Evolutionary conservation across 2,329 filamentous ascomycete species (phyloP).

Genomic region (Domatiomyces globalis): DNA sequence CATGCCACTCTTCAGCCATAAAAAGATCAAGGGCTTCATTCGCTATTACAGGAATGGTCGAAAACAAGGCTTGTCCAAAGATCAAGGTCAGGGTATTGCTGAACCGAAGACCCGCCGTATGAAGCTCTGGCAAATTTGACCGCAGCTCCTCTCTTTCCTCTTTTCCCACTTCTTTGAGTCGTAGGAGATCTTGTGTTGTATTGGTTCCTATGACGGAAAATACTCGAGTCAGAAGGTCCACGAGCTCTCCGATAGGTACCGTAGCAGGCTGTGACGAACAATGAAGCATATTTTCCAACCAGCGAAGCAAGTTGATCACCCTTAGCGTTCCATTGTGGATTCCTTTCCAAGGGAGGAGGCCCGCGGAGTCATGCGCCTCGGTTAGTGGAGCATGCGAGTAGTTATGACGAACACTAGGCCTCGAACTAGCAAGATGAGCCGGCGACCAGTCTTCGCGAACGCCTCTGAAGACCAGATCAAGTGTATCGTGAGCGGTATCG

Average conservation of each 20-base stretch:
- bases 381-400: constrained; percentile 26
- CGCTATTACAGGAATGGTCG: constrained; percentile 50
- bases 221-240: constrained; percentile 57
- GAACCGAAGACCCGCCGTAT: constrained; percentile 54
- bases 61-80: constrained; percentile 42
- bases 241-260: constrained; percentile 51
- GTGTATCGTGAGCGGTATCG: constrained; percentile 52
- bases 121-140: constrained; percentile 57
- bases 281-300: constrained; percentile 50
- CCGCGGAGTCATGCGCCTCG: constrained; percentile 29
- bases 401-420: constrained; percentile 23
- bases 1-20: constrained; percentile 35
- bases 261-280: constrained; percentile 52
- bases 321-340: constrained; percentile 60
- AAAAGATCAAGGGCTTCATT: constrained; percentile 63
- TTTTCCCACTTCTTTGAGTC: constrained; percentile 46
- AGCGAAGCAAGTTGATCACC: constrained; percentile 49
- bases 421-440: constrained; percentile 31
- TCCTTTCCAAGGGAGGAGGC: constrained; percentile 57
- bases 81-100: constrained; percentile 44
- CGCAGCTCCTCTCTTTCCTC: constrained; percentile 74
- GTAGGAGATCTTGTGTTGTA: constrained; percentile 19
- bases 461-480: constrained; percentile 63
- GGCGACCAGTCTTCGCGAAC: constrained; percentile 74
- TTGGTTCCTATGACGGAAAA: constrained; percentile 47